Evolutionary conservation across 441 rosid genomes (phyloP).

Genomic region (Gossypium trilobum): DNA sequence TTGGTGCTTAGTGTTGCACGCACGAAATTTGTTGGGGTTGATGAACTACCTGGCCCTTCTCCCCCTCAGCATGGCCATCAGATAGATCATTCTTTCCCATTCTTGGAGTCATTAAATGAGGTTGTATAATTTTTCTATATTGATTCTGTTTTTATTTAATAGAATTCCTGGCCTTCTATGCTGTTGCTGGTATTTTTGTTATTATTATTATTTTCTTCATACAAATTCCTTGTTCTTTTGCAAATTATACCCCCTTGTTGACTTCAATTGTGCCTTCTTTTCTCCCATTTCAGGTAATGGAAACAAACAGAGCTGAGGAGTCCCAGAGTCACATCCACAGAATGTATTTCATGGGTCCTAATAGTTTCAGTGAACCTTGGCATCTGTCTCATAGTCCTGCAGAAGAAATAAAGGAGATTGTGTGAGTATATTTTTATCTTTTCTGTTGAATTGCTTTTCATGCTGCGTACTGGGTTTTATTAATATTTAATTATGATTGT

Average conservation of each 20-base stretch:
- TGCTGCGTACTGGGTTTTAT: constrained; percentile 12
- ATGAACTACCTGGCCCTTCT: constrained; percentile 86
- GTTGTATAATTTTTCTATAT: constrained; percentile 30
- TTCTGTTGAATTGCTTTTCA: constrained; percentile 13
- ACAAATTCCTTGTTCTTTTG: not conserved
- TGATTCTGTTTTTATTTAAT: not conserved
- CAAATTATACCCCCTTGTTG: not conserved
- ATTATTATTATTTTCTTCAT: not conserved
- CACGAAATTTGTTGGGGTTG: constrained; percentile 93
- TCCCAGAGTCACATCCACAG: constrained; percentile 94
- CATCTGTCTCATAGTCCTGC: constrained; percentile 95
- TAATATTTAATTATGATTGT: constrained; percentile 18
- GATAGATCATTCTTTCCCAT: constrained; percentile 93
- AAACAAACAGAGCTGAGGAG: constrained; percentile 95
- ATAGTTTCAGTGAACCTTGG: constrained; percentile 96
- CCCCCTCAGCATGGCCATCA: constrained; percentile 93
- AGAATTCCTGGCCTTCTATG: not conserved
- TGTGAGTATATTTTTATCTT: constrained; percentile 44
- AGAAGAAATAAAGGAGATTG: constrained; percentile 87
- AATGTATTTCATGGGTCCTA: constrained; percentile 95
- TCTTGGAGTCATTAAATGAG: constrained; percentile 96
- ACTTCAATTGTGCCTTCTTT: constrained; percentile 1
- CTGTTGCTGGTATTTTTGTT: not conserved
- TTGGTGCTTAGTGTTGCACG: constrained; percentile 96
- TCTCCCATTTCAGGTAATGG: constrained; percentile 58